Evolutionary conservation across 2,329 filamentous ascomycete species (phyloP).

Genomic region (Cladosporium sp.): DNA sequence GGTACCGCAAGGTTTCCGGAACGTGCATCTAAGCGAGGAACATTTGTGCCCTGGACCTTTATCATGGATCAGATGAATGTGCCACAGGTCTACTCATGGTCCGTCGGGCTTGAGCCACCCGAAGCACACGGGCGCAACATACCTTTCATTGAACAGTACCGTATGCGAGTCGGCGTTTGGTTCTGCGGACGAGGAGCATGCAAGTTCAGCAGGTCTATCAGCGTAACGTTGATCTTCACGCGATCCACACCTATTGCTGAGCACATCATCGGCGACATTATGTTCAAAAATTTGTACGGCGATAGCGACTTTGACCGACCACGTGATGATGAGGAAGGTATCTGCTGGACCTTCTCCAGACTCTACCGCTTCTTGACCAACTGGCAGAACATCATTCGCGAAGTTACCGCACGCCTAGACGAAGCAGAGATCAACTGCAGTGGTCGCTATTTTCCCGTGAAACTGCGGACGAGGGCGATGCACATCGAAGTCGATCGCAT

Average conservation of each 20-base stretch:
- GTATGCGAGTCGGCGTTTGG: slow-evolving; percentile 34
- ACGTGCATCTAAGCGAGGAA: slow-evolving; percentile 27
- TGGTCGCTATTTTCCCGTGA: slow-evolving; percentile 30
- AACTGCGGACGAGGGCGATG: slow-evolving; percentile 16
- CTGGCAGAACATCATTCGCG: slow-evolving; percentile 36
- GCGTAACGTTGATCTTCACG: slow-evolving; percentile 34
- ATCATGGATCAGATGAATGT: slow-evolving; percentile 37
- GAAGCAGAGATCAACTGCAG: slow-evolving; percentile 34
- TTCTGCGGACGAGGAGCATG: slow-evolving; percentile 32
- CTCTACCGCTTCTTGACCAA: slow-evolving; percentile 34
- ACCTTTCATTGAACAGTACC: slow-evolving; percentile 29
- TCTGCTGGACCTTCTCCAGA: slow-evolving; percentile 34
- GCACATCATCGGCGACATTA: slow-evolving; percentile 29
- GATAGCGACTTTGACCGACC: slow-evolving; percentile 31
- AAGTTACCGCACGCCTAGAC: slow-evolving; percentile 30
- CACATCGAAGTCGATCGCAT: slow-evolving; percentile 30
- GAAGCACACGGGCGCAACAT: slow-evolving; percentile 19
- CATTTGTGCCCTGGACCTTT: slow-evolving; percentile 34
- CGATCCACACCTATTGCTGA: slow-evolving; percentile 28
- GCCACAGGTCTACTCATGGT: slow-evolving; percentile 37
- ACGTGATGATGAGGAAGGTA: slow-evolving; percentile 32
- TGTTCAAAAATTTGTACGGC: slow-evolving; percentile 31
- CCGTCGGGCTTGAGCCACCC: slow-evolving; percentile 30
- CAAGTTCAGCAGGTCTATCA: slow-evolving; percentile 25
- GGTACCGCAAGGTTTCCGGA: slow-evolving; percentile 34